Conservation (phyloP, 257 asterid species). For the Thymus quinquecostatus region DNA sequence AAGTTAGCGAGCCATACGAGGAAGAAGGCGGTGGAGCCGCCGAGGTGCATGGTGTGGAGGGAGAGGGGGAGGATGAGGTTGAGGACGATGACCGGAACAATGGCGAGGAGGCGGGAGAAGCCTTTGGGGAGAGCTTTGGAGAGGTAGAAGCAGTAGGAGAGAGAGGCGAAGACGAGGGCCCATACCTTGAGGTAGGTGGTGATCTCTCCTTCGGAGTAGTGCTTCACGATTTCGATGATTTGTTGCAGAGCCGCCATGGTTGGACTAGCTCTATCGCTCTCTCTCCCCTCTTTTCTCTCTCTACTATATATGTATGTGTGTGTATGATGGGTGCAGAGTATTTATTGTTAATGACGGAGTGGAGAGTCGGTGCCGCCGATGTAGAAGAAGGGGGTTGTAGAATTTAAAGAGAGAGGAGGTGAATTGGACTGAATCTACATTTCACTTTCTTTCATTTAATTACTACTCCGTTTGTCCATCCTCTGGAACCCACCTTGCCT, state of each 20-base stretch:
- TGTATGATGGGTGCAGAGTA: too few relatives aligned
- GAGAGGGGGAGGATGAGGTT: conserved; percentile 43
- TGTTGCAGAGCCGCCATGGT: not conserved
- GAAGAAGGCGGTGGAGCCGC: conserved; percentile 45
- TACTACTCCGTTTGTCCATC: too few relatives aligned
- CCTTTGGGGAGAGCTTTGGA: conserved; percentile 37
- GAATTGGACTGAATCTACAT: too few relatives aligned
- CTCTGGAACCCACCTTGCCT: too few relatives aligned
- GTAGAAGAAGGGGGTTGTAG: too few relatives aligned
- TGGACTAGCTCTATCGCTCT: not conserved
- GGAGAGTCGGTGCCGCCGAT: too few relatives aligned
- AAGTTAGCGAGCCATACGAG: conserved; percentile 53
- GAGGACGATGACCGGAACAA: conserved; percentile 41
- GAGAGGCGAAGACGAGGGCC: conserved; percentile 40
- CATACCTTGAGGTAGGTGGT: conserved; percentile 45
- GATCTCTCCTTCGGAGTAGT: conserved; percentile 43
- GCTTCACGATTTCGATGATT: conserved; percentile 24
- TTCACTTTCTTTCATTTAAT: too few relatives aligned
- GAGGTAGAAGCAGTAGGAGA: conserved; percentile 35
- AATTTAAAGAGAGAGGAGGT: too few relatives aligned
- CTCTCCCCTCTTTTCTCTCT: not conserved
- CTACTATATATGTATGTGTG: not conserved
- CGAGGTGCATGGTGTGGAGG: conserved; percentile 51
- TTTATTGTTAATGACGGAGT: too few relatives aligned
- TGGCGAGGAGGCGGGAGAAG: conserved; percentile 25